Evolutionary conservation across 2,329 filamentous ascomycete genomes (phyloP), one percentile per base, ranked within the genome.

Genomic region (Truncatella angustata): DNA sequence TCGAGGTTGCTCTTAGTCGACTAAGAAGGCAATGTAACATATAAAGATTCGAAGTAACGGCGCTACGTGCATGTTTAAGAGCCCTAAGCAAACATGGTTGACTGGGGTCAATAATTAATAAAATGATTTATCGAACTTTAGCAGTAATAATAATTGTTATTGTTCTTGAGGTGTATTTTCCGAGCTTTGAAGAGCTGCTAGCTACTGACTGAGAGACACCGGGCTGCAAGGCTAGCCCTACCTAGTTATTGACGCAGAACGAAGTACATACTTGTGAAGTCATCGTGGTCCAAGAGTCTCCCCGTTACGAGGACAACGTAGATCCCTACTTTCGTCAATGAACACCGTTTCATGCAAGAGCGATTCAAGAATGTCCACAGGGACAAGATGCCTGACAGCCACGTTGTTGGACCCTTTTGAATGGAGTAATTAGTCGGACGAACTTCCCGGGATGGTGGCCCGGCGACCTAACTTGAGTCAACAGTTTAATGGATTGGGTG

Each of bases 371-470:
- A 14, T 32, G 28, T 14, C 14, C 28, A 14, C 28, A 32, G 28
- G 28, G 14, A 32, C 40, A 24, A 44, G 40, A 44, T 44, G 40
- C 30, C 28, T 35, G 30, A 20, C 14, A 32, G 16, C 28, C 28
- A 47, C 44, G 44, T 47, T 47, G 21, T 26, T 28, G n/a, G n/a
- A n/a, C 16, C 39, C 20, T 14, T 44, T 28, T 14, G 40, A 44
- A 44, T 21, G 39, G 39, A 21, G 14, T 32, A 32, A n/a, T n/a
- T 32, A 14, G n/a, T 47, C 30, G 26, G 44, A 23, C 16, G 16
- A 47, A 35, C n/a, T 37, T n/a, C 20, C 45, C 45, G 45, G 45
- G 37, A 49, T 12, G 14, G 45, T 6, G 6, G 20, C 45, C 34
- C 30, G 45, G 45, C 12, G 26, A 24, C 45, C 18, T 5, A 7